Evolutionary conservation across 768 basidiomycete species (phyloP).

Genomic region (Pulveroboletus ravenelii): DNA sequence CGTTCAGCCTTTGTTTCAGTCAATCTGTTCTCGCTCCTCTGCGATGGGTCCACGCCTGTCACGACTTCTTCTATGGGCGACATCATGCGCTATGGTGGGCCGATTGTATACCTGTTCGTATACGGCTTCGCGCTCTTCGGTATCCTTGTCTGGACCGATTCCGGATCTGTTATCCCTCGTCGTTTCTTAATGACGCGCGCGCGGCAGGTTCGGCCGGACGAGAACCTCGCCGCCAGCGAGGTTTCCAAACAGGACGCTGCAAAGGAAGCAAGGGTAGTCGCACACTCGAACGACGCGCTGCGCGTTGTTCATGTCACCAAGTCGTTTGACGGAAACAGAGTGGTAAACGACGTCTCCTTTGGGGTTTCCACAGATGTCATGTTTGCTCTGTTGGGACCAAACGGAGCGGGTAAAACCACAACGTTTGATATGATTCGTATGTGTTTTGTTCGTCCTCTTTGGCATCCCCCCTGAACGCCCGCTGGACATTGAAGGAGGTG

Average conservation of each 20-base stretch:
- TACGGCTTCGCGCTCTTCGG: slow-evolving; percentile 54
- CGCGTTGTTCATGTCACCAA: slow-evolving; percentile 63
- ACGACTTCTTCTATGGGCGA: slow-evolving; percentile 44
- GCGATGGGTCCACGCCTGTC: slow-evolving; percentile 48
- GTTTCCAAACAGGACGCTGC: slow-evolving; percentile 47
- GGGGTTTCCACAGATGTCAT: slow-evolving; percentile 58
- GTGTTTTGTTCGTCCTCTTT: slow-evolving; percentile 19
- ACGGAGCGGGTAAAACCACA: slow-evolving; percentile 81
- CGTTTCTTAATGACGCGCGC: slow-evolving; percentile 25
- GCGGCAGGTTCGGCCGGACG: slow-evolving; percentile 8
- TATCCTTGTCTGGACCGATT: slow-evolving; percentile 68
- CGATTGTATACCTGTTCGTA: slow-evolving; percentile 67
- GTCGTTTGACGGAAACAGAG: slow-evolving; percentile 48
- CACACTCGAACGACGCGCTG: slow-evolving; percentile 50
- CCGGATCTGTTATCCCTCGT: slow-evolving; percentile 52
- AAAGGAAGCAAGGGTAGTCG: slow-evolving; percentile 46
- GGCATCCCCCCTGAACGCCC: background rate
- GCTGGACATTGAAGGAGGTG: slow-evolving; percentile 46
- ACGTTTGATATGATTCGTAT: slow-evolving; percentile 76
- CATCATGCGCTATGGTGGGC: slow-evolving; percentile 65
- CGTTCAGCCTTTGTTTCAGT: slow-evolving; percentile 71
- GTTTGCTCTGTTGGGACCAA: slow-evolving; percentile 74
- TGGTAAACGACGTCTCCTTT: slow-evolving; percentile 72
- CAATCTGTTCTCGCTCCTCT: slow-evolving; percentile 72
- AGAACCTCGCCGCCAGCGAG: slow-evolving; percentile 11